Evolutionary conservation across 164 flowering plant genomes (phyloP).

Genomic region (Protea cynaroides): DNA sequence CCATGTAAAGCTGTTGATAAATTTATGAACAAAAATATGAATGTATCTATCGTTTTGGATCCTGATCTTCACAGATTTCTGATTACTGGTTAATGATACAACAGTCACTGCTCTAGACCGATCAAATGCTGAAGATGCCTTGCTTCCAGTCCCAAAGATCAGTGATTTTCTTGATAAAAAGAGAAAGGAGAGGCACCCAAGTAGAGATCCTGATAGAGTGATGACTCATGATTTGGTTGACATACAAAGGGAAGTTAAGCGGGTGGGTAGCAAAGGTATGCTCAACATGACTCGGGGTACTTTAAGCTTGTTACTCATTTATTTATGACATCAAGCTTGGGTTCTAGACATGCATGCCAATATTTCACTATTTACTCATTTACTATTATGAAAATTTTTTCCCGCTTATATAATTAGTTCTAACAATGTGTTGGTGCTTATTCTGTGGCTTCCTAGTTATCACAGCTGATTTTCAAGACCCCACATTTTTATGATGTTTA

Average conservation of each 20-base stretch:
- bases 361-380: no score
- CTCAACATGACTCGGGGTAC: neutral
- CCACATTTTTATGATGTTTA: no score
- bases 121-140: constrained; percentile 82
- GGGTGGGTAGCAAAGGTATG: constrained; percentile 23
- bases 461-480: no score
- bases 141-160: constrained; percentile 62
- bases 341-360: no score
- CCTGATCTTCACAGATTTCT: neutral
- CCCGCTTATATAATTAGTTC: no score
- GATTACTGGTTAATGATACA: constrained; percentile 13
- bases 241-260: constrained; percentile 13
- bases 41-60: neutral
- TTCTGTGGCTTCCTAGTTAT: no score
- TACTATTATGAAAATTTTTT: no score
- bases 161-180: constrained; percentile 35
- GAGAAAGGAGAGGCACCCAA: constrained; percentile 15
- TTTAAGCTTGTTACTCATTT: no score
- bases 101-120: constrained; percentile 87
- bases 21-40: neutral
- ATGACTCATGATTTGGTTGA: constrained; percentile 17
- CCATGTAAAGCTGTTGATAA: neutral
- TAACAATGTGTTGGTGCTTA: no score
- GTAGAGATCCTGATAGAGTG: constrained; percentile 17
- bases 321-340: no score